Conservation (phyloP, 306 rosid genomes). For the Cicer pinnatifidum region DNA sequence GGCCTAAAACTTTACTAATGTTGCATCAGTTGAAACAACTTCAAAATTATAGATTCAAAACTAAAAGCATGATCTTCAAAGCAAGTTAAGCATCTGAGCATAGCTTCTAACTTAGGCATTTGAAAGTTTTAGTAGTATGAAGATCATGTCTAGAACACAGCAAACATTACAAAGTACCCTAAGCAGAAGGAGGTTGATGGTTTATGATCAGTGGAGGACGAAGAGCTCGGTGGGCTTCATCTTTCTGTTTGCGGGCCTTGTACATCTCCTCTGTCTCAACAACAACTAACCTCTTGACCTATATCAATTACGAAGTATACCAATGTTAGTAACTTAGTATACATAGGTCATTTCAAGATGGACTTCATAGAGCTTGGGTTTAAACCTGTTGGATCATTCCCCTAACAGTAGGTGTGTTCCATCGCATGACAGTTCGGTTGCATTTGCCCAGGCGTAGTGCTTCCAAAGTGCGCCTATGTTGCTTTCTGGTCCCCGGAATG, state of each 20-base stretch:
- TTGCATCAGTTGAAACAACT: conserved; percentile 38
- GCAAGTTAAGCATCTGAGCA: conserved; percentile 37
- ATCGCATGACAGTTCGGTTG: conserved; percentile 92
- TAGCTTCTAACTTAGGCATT: conserved; percentile 10
- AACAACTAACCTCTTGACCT: conserved; percentile 91
- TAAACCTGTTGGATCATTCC: conserved; percentile 94
- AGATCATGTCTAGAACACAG: conserved; percentile 38
- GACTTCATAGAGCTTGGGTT: neutral
- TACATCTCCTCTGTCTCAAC: conserved; percentile 90
- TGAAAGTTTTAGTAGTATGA: conserved; percentile 38
- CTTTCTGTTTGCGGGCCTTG: conserved; percentile 78
- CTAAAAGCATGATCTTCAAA: conserved; percentile 37
- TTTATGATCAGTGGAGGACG: conserved; percentile 70
- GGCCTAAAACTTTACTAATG: neutral
- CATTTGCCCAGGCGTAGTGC: conserved; percentile 81
- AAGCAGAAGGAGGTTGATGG: conserved; percentile 64
- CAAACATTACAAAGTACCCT: conserved; percentile 52
- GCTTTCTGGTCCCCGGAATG: conserved; percentile 91
- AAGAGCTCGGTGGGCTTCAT: conserved; percentile 61
- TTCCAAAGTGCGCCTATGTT: conserved; percentile 86
- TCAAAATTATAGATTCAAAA: conserved; percentile 37
- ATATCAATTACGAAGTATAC: conserved; percentile 32
- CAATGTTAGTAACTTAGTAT: conserved; percentile 29
- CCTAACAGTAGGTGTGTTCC: conserved; percentile 89
- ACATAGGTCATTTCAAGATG: conserved; percentile 24